Base-by-base conservation (phyloP, 805 yeast species). In the Candida easanensis region DNA sequence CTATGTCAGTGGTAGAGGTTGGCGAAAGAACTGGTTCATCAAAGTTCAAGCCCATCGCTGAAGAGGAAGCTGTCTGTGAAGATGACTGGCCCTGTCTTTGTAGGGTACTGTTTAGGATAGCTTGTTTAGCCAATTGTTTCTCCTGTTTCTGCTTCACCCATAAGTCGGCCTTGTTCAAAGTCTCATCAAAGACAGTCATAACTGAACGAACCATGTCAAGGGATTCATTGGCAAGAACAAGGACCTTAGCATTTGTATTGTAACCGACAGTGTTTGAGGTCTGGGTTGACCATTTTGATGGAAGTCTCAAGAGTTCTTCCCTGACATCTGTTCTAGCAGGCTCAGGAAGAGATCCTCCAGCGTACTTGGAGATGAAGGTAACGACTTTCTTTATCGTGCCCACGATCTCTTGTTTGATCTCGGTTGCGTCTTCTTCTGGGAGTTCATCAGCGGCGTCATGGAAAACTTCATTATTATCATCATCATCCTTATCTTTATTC, bases 331-430 rank as follows among this genome's bases (percentile, higher is more conserved):
- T 70, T 50, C 95, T 77, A 7, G 89, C 88, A 3, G 87, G 85
- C 51, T 83, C 88, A 7, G 89, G 88, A 26, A 84, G 62, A 3
- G 88, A 78, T 46, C 73, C 78, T 0, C 90, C 88, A 1, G 89
- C 86, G 53, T 88, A 87, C 50, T 85, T 86, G 4, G 97, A 87
- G 10, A 93, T 85, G 30, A 91, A 79, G 32, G 81, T 79, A 27
- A 90, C 89, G 36, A 89, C 88, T 59, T 88, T 91, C 61, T 88
- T 87, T 20, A 93, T 90, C 0, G 97, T 93, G 0, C 85, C 77
- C 8, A 90, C 82, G 27, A 91, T 88, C 52, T 91, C 99, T 51
- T 81, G 77, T 50, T 87, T 84, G 27, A 90, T 74, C 35, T 79
- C 58, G 11, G 46, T 43, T 2, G 53, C 33, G 49, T 56, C 35